Conservation (phyloP, 768 basidiomycete species). For the Psilocybe subaeruginosa region DNA sequence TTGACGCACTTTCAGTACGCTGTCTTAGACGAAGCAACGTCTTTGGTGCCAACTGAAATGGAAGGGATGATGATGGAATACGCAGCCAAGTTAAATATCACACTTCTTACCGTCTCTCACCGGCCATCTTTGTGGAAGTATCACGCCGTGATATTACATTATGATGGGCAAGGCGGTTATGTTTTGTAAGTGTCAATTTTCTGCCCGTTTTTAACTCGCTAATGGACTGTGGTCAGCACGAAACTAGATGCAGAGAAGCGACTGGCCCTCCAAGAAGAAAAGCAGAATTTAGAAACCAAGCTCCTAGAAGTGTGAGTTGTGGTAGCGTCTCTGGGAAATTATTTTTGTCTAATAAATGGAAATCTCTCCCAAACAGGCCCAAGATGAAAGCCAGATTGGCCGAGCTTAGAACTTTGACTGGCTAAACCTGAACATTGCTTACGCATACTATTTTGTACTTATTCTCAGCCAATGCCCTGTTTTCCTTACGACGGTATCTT, state of each 20-base stretch:
- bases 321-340: neutral
- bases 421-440: neutral
- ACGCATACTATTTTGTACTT: neutral
- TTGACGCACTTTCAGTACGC: slow-evolving; percentile 68
- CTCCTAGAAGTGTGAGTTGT: slow-evolving; percentile 80
- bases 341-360: too few species aligned
- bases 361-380: slow-evolving; percentile 47
- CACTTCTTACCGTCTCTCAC: slow-evolving; percentile 93
- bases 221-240: slow-evolving; percentile 51
- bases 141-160: slow-evolving; percentile 86
- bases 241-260: slow-evolving; percentile 89
- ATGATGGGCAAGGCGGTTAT: slow-evolving; percentile 94
- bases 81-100: slow-evolving; percentile 86
- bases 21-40: slow-evolving; percentile 95
- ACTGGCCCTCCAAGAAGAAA: slow-evolving; percentile 92
- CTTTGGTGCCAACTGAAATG: slow-evolving; percentile 89
- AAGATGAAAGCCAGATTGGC: slow-evolving; percentile 79
- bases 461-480: neutral
- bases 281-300: slow-evolving; percentile 84
- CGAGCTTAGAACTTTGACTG: slow-evolving; percentile 50
- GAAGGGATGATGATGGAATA: slow-evolving; percentile 96
- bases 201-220: slow-evolving; percentile 5
- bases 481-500: too few species aligned
- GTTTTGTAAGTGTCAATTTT: slow-evolving; percentile 63
- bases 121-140: slow-evolving; percentile 94